Percentiles rank a stretch among this genome's conserved stretches.
Evolutionary conservation across 2,329 filamentous ascomycete species (phyloP).

Genomic region (Mollisia scopiformis): DNA sequence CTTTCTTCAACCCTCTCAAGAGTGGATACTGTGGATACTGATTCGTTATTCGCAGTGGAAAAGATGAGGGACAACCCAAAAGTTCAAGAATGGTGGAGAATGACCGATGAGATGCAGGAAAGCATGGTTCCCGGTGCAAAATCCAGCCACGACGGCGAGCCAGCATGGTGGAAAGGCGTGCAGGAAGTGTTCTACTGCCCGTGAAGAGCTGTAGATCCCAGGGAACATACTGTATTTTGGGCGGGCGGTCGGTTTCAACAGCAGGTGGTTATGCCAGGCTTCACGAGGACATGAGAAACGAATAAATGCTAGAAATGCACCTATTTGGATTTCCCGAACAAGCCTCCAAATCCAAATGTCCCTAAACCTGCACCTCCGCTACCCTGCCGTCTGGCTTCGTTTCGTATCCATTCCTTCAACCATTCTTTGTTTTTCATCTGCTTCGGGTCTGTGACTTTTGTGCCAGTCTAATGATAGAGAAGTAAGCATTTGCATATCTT

Average conservation of each 20-base stretch:
- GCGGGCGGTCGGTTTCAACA: not conserved
- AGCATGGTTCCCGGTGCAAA: conserved; percentile 61
- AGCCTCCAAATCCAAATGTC: conserved; percentile 45
- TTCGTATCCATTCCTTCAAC: conserved; percentile 56
- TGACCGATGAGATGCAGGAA: conserved; percentile 79
- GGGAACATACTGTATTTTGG: not conserved
- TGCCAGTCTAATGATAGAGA: no score
- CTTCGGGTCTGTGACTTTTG: conserved; percentile 52
- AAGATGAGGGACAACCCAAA: conserved; percentile 73
- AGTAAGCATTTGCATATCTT: no score
- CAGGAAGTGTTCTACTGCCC: conserved; percentile 70
- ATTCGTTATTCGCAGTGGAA: conserved; percentile 51
- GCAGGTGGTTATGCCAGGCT: not conserved
- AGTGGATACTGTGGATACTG: conserved; percentile 4
- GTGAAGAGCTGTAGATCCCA: conserved; percentile 37
- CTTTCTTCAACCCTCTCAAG: not conserved
- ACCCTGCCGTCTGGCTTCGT: conserved; percentile 51
- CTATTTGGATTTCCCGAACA: conserved; percentile 35
- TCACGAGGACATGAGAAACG: conserved; percentile 15
- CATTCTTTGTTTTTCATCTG: conserved; percentile 52
- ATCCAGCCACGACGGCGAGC: conserved; percentile 59
- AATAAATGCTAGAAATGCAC: conserved; percentile 3
- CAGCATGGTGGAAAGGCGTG: conserved; percentile 69
- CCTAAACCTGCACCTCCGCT: conserved; percentile 45
- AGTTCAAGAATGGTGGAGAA: conserved; percentile 78